Evolutionary conservation across 1,284 basidiomycete genomes (phyloP), one percentile per base, ranked within the genome.

Genomic region (Hemileia vastatrix): DNA sequence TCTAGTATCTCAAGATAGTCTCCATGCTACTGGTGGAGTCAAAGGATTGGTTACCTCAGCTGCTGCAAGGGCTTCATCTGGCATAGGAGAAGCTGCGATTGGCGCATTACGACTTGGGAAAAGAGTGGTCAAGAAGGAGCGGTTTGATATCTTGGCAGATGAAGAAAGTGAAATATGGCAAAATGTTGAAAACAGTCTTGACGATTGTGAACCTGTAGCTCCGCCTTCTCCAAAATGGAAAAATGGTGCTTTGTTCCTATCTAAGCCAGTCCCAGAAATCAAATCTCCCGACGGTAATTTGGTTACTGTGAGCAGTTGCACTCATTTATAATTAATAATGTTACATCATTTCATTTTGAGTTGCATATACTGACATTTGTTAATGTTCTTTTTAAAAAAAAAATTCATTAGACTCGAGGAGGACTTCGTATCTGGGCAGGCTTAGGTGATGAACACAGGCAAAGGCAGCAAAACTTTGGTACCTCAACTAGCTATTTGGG

Each of bases 111-210:
- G 49, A 32, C n/a, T n/a, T n/a, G n/a, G n/a, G n/a, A 23, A 52
- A 6, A 6, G 31, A 24, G 43, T 47, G 4, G 36, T 32, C 8
- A 33, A 43, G 13, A 61, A 54, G 24, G 52, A 61, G 27, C 50
- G 58, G n/a, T 61, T 61, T 52, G 58, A 61, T 61, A 61, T 61
- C 27, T 44, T 61, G 23, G 58, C 58, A 6, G 58, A 61, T 48
- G 58, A 61, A 49, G 58, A 54, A 23, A 61, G 58, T 24, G 58
- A 61, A 5, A 50, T 61, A 5, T 61, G 58, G 58, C 31, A 4
- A 48, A 32, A 6, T 13, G 31, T 19, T 51, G 27, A 19, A 44
- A 45, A 19, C 36, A 18, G 9, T 11, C n/a, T 19, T 23, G 15
- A n/a, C 24, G 48, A 1, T 31, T 40, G 44, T 54, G 49, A 19